Evolutionary conservation across 305 asterid species (phyloP).

Genomic region (Solanum hybrid): DNA sequence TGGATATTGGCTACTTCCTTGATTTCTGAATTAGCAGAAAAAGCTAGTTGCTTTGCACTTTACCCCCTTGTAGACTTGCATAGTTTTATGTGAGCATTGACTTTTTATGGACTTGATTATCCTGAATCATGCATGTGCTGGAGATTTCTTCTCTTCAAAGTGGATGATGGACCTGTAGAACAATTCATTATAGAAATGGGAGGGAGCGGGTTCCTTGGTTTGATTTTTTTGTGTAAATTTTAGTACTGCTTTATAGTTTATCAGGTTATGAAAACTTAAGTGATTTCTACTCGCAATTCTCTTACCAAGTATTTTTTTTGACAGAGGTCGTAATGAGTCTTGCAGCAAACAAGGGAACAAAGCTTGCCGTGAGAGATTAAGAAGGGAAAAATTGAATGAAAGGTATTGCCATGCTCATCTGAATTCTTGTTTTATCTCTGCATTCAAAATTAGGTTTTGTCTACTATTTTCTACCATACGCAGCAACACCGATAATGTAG

Average conservation of each 20-base stretch:
- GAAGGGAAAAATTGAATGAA: conserved; percentile 73
- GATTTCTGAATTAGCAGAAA: background rate
- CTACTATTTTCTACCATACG: background rate
- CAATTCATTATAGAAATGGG: background rate
- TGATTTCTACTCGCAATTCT: background rate
- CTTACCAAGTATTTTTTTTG: background rate
- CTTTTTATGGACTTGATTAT: background rate
- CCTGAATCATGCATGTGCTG: background rate
- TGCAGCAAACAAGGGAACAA: conserved; percentile 48
- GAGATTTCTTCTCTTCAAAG: background rate
- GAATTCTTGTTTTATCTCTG: background rate
- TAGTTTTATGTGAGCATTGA: background rate
- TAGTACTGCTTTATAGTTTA: background rate
- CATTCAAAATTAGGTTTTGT: background rate
- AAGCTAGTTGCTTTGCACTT: background rate
- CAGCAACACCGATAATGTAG: background rate
- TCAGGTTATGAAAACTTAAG: background rate
- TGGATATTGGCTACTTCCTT: background rate
- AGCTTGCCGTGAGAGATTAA: conserved; percentile 79
- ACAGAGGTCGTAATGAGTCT: conserved; percentile 46
- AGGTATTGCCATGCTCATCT: conserved; percentile 25
- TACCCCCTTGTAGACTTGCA: background rate
- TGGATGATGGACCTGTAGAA: background rate
- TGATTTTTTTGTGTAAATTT: background rate
- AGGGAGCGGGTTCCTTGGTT: background rate